Percentiles rank a stretch among this genome's conserved stretches.
phyloP scores from a whole-genome alignment of 306 rosid genomes.

The Inga oerstediana region DNA sequence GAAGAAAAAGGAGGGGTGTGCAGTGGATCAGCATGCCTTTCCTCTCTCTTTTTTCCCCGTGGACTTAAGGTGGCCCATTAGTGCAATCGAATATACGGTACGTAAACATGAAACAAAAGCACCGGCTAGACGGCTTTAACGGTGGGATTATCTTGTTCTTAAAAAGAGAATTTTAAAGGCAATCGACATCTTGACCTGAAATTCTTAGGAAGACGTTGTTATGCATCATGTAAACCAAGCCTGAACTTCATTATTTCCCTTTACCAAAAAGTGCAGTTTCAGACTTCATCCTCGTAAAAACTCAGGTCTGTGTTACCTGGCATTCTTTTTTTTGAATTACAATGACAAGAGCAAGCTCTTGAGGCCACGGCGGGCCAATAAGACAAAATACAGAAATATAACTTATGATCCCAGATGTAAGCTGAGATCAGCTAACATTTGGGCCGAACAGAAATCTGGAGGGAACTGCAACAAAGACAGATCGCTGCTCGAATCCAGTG shows the following conservation, averaged over 20 bases:
- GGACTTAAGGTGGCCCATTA: constrained; percentile 25
- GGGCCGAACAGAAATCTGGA: too few relatives aligned
- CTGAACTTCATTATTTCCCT: constrained; percentile 20
- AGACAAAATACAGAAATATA: too few relatives aligned
- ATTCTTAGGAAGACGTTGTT: constrained; percentile 16
- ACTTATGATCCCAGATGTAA: too few relatives aligned
- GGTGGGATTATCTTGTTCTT: constrained; percentile 25
- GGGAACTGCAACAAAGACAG: too few relatives aligned
- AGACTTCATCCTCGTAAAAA: constrained; percentile 16
- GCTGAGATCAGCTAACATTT: too few relatives aligned
- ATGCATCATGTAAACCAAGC: constrained; percentile 23
- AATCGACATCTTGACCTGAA: constrained; percentile 35
- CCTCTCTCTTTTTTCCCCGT: neutral
- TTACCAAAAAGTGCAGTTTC: constrained; percentile 6
- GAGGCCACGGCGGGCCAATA: too few relatives aligned
- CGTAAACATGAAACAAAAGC: constrained; percentile 48
- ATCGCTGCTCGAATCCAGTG: too few relatives aligned
- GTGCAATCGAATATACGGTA: constrained; percentile 30
- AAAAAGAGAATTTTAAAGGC: constrained; percentile 32
- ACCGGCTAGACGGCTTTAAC: constrained; percentile 49
- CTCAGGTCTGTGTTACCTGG: neutral
- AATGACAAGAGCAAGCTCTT: too few relatives aligned
- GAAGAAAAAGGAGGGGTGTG: neutral
- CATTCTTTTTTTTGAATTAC: too few relatives aligned
- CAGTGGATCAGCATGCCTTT: neutral